These are phyloP conservation scores for Gamarada debralockiae DNA, from an alignment of 495 filamentous ascomycete genomes.

Conservation along the genomic window DNA sequence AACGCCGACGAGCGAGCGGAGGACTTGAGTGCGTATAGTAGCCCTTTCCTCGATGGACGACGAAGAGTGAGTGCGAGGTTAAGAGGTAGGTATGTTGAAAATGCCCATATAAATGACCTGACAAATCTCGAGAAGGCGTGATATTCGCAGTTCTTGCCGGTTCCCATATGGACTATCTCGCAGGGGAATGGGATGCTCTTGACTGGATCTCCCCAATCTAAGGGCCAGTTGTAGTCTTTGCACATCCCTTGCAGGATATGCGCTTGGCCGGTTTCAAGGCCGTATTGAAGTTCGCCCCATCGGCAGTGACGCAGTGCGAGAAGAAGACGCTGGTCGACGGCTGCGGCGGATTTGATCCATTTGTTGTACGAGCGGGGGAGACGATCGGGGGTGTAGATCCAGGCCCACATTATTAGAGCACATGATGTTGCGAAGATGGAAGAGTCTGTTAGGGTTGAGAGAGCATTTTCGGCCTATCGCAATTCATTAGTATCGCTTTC, in stretches of 20 bases:
- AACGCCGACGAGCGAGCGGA: constrained; percentile 76
- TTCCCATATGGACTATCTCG: constrained; percentile 83
- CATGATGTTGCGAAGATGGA: constrained; percentile 70
- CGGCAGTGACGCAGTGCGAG: constrained; percentile 66
- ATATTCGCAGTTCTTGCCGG: constrained; percentile 70
- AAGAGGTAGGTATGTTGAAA: constrained; percentile 77
- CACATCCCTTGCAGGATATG: constrained; percentile 72
- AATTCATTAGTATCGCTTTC: neutral
- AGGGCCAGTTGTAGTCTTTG: constrained; percentile 64
- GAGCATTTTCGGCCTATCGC: constrained; percentile 37
- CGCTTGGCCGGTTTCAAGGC: constrained; percentile 72
- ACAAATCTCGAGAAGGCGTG: constrained; percentile 71
- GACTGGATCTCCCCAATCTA: constrained; percentile 72
- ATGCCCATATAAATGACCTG: constrained; percentile 68
- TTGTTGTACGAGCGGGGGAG: constrained; percentile 75
- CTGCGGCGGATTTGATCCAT: constrained; percentile 78
- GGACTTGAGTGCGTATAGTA: constrained; percentile 50
- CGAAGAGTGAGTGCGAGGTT: constrained; percentile 64
- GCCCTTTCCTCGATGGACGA: constrained; percentile 37
- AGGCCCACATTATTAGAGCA: constrained; percentile 84
- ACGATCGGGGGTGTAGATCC: constrained; percentile 70
- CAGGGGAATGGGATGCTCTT: constrained; percentile 76
- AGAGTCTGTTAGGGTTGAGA: constrained; percentile 59
- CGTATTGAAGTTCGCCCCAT: constrained; percentile 64
- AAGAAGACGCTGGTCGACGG: constrained; percentile 76